Conservation (phyloP, 73 alveolate genomes). For the Stentor roeselii region DNA sequence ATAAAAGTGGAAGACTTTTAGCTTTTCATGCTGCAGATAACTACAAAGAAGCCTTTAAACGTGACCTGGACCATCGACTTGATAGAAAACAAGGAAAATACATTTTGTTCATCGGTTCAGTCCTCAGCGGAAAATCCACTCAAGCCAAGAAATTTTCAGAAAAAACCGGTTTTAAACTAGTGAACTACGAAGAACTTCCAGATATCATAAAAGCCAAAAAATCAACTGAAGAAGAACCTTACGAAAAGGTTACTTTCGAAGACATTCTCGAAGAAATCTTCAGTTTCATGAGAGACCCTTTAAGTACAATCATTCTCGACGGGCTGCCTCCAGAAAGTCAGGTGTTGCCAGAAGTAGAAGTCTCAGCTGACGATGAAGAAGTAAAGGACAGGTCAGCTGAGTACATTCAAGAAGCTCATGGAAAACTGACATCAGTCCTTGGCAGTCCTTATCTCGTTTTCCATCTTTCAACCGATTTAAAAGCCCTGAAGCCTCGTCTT, state of each 20-base stretch:
- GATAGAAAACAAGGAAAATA: constrained; percentile 9
- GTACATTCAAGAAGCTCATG: background rate
- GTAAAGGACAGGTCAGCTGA: constrained; percentile 10
- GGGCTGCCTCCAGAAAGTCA: constrained; percentile 19
- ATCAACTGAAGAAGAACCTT: constrained; percentile 29
- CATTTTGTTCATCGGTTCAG: background rate
- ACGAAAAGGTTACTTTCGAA: constrained; percentile 24
- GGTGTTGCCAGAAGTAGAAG: constrained; percentile 7
- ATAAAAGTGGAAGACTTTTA: background rate
- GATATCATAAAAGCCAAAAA: constrained; percentile 21
- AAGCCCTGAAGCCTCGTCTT: background rate
- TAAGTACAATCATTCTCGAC: background rate
- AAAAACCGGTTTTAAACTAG: background rate
- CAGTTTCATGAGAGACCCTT: background rate
- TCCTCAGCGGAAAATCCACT: constrained; percentile 18
- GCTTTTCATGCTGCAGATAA: background rate
- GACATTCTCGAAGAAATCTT: constrained; percentile 23
- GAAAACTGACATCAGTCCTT: background rate
- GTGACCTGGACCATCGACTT: background rate
- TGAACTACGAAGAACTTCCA: constrained; percentile 28
- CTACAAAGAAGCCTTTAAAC: constrained; percentile 19
- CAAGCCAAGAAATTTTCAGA: background rate
- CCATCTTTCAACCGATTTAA: background rate
- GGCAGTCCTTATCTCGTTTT: constrained; percentile 24
- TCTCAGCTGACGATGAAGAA: constrained; percentile 19